Base-by-base conservation (phyloP, 169 alveolate species). In the Plasmodium malariae region DNA sequence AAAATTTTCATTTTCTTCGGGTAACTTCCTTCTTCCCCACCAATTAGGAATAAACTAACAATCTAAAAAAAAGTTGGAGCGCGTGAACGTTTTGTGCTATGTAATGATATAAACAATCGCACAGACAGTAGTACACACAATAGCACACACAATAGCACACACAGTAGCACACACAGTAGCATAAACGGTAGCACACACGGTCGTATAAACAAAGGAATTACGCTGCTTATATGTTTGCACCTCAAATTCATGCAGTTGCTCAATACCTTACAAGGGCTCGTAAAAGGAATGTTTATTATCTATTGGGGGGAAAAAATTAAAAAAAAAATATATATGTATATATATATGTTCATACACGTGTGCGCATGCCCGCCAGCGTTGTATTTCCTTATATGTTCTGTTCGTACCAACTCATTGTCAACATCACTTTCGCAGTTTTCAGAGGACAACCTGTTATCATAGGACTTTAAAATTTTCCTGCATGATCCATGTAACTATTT, bases 11-110 rank as follows among this genome's bases (percentile, higher is more conserved):
- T 85, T 21, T 68, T 70, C 36, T 72, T 76, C 5, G 97, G 97
- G n/a, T 93, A 92, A 7, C 60, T 88, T 5, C 96, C 96, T 19
- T 88, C 67, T 11, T 92, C 96, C 7, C 97, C 97, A 11, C 97
- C 97, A 30, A 95, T 95, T 54, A 95, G 88, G 37, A 69, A 85
- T 9, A 95, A 57, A 45, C 96, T 90, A 37, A 87, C 34, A 26
- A 93, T 78, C 95, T 93, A 26, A 74, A 40, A 37, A n/a, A n/a
- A n/a, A n/a, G n/a, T n/a, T n/a, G n/a, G n/a, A n/a, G n/a, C n/a
- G n/a, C n/a, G n/a, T n/a, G n/a, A n/a, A n/a, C n/a, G n/a, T n/a
- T n/a, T n/a, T n/a, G n/a, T n/a, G n/a, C n/a, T n/a, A n/a, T n/a
- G n/a, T n/a, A n/a, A n/a, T n/a, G n/a, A n/a, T n/a, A n/a, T n/a